phyloP scores from a whole-genome alignment of 2,329 filamentous ascomycete genomes.

The Rutstroemia sp. region DNA sequence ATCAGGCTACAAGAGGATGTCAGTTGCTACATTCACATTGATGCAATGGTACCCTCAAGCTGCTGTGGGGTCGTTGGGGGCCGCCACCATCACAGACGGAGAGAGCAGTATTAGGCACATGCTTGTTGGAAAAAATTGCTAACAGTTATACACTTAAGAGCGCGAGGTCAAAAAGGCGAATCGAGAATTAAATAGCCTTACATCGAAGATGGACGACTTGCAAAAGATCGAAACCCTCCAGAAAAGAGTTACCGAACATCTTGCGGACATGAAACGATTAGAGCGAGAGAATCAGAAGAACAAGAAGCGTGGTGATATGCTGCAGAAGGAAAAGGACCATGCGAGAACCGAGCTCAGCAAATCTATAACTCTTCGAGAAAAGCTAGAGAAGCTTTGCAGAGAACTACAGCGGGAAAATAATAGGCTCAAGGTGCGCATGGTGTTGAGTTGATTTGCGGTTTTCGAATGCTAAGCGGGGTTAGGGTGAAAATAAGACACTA shows the following conservation, averaged over 20 bases:
- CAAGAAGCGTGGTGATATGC: constrained; percentile 86
- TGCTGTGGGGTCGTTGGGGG: not conserved
- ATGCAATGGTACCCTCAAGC: not conserved
- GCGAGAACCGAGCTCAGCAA: constrained; percentile 83
- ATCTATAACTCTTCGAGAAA: constrained; percentile 86
- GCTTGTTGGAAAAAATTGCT: constrained; percentile 8
- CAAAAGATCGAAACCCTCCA: constrained; percentile 87
- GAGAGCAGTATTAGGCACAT: constrained; percentile 14
- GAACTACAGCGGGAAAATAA: constrained; percentile 97
- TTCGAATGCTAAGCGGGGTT: constrained; percentile 17
- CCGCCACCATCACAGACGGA: constrained; percentile 20
- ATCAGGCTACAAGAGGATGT: not conserved
- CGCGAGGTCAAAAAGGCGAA: constrained; percentile 92
- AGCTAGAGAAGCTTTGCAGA: constrained; percentile 89
- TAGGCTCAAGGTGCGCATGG: constrained; percentile 72
- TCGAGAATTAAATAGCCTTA: constrained; percentile 78
- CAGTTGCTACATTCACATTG: not conserved
- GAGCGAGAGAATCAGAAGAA: constrained; percentile 93
- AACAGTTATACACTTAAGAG: constrained; percentile 46
- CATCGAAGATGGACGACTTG: constrained; percentile 86
- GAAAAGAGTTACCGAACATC: constrained; percentile 82
- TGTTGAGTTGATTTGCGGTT: constrained; percentile 5
- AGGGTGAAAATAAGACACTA: constrained; percentile 90
- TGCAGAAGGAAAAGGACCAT: constrained; percentile 95
- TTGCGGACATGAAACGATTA: constrained; percentile 90